Conservation (phyloP, 768 basidiomycete species). For the Lactarius quietus region DNA sequence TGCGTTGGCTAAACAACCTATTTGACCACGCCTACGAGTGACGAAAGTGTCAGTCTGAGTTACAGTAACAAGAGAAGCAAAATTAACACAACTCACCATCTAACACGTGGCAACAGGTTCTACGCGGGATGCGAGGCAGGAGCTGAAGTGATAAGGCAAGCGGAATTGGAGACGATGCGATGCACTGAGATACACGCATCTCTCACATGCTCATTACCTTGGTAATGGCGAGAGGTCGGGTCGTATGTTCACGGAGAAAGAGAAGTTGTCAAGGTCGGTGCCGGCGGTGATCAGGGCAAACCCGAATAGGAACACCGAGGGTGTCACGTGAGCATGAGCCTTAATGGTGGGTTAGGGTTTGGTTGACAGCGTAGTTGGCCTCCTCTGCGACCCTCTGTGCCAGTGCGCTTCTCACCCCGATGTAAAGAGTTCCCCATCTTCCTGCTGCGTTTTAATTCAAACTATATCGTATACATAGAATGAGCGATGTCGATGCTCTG, state of each 20-base stretch:
- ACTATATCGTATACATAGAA: constrained; percentile 11
- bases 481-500: constrained; percentile 6
- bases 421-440: constrained; percentile 2
- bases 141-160: background rate
- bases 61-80: background rate
- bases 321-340: background rate
- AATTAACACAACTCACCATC: background rate
- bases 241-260: background rate
- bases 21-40: background rate
- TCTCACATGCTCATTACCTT: constrained; percentile 5
- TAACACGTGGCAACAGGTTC: background rate
- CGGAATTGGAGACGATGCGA: background rate
- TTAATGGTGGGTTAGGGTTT: background rate
- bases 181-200: background rate
- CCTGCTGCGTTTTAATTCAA: background rate
- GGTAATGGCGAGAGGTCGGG: constrained; percentile 2
- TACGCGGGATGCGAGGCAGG: background rate
- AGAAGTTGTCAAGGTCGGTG: background rate
- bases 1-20: background rate
- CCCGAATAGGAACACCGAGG: background rate
- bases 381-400: too few species aligned
- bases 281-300: background rate
- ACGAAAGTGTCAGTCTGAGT: background rate
- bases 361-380: background rate
- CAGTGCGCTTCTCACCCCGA: background rate